Percentiles rank a stretch among this genome's conserved stretches.
phyloP scores from a whole-genome alignment of 768 basidiomycete genomes.

The Tylopilus sp. region DNA sequence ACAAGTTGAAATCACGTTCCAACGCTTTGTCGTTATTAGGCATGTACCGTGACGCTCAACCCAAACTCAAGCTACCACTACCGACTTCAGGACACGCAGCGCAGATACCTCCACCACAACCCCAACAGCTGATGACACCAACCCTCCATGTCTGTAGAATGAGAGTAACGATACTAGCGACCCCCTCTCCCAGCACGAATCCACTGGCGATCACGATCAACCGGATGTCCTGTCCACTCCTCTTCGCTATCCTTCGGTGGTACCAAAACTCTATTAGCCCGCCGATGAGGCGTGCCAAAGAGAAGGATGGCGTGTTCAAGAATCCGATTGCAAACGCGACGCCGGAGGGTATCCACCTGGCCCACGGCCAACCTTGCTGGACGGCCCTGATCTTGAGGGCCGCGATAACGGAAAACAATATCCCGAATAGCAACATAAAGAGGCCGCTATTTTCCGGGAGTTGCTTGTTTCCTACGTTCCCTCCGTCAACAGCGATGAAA shows the following conservation, averaged over 20 bases:
- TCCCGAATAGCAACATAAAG: constrained; percentile 80
- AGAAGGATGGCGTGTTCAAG: constrained; percentile 93
- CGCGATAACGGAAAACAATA: constrained; percentile 66
- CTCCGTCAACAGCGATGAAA: constrained; percentile 1
- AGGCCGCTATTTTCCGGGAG: constrained; percentile 69
- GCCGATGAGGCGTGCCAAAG: constrained; percentile 85
- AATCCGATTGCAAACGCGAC: constrained; percentile 96
- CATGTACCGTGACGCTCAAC: constrained; percentile 4
- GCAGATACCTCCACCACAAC: constrained; percentile 76
- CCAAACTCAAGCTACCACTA: background rate
- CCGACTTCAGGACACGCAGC: constrained; percentile 55
- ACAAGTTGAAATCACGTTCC: background rate
- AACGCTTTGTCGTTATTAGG: constrained; percentile 7
- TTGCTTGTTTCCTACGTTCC: constrained; percentile 65
- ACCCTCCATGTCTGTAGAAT: constrained; percentile 71
- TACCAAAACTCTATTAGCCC: constrained; percentile 78
- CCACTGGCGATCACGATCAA: constrained; percentile 90
- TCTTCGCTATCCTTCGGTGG: constrained; percentile 46
- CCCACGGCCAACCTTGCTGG: constrained; percentile 46
- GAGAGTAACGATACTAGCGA: constrained; percentile 79
- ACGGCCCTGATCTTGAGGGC: constrained; percentile 60
- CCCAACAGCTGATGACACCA: constrained; percentile 79
- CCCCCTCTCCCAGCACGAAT: constrained; percentile 94
- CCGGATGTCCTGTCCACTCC: constrained; percentile 57
- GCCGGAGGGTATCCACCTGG: constrained; percentile 87